A percentile compares a stretch with the other conserved stretches of the same genome.
These are phyloP conservation scores for Claviceps africana DNA, from an alignment of 2,329 filamentous ascomycete genomes.

Conservation along the genomic window DNA sequence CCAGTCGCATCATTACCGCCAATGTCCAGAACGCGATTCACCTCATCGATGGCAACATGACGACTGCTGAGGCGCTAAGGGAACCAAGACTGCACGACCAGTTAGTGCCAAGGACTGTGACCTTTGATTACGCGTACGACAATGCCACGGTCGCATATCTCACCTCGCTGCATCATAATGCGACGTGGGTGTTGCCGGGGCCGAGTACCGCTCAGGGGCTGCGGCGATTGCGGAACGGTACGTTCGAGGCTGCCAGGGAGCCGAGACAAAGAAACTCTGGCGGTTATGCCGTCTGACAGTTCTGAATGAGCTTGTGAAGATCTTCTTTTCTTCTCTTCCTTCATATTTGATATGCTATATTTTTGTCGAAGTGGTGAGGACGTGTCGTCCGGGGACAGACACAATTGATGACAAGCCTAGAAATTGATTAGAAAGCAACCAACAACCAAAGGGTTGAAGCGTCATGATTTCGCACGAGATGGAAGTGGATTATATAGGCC, in stretches of 20 bases:
- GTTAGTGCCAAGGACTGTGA: slow-evolving; percentile 52
- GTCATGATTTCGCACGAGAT: too few species aligned
- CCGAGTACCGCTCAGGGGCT: slow-evolving; percentile 62
- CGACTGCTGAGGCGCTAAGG: slow-evolving; percentile 47
- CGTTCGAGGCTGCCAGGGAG: slow-evolving; percentile 70
- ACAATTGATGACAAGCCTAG: too few species aligned
- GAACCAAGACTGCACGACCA: slow-evolving; percentile 71
- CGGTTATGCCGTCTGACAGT: slow-evolving; percentile 37
- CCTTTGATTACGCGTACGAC: slow-evolving; percentile 61
- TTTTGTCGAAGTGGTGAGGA: too few species aligned
- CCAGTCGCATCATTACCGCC: slow-evolving; percentile 70
- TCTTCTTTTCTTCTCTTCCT: background rate
- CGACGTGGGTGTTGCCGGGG: slow-evolving; percentile 54
- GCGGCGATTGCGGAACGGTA: slow-evolving; percentile 44
- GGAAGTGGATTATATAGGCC: too few species aligned
- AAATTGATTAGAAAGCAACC: too few species aligned
- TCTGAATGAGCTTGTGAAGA: too few species aligned
- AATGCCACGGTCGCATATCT: slow-evolving; percentile 56
- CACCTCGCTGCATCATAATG: slow-evolving; percentile 54
- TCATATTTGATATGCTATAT: too few species aligned
- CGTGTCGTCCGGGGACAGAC: too few species aligned
- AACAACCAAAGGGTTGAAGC: too few species aligned
- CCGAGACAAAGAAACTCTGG: slow-evolving; percentile 65
- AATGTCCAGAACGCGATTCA: slow-evolving; percentile 68
- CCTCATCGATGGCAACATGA: slow-evolving; percentile 54